phyloP scores from a whole-genome alignment of 2,329 filamentous ascomycete genomes.

The Hypoxylon sp. region DNA sequence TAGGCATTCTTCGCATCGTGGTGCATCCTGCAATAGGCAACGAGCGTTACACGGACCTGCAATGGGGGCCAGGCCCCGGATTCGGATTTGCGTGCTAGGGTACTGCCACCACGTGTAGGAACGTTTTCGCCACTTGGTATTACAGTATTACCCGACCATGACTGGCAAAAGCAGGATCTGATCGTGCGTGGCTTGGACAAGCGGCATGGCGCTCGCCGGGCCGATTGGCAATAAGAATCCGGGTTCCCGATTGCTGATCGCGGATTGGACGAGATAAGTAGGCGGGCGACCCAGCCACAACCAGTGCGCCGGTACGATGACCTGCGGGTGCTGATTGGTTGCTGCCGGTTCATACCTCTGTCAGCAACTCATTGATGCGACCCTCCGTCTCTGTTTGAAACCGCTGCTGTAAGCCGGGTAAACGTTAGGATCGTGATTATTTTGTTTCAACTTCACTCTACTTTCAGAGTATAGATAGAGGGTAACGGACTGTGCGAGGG shows the following conservation, averaged over 20 bases:
- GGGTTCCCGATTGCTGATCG: conserved; percentile 5
- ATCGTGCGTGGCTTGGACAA: conserved; percentile 27
- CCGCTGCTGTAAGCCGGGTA: neutral
- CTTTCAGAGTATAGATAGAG: neutral
- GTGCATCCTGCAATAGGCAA: conserved; percentile 7
- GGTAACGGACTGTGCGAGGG: neutral
- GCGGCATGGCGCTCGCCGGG: conserved; percentile 29
- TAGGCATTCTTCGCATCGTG: neutral
- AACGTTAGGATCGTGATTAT: neutral
- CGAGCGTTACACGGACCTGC: neutral
- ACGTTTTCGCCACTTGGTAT: conserved; percentile 5
- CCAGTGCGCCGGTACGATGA: conserved; percentile 5
- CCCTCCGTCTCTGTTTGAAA: neutral
- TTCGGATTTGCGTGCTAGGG: conserved; percentile 4
- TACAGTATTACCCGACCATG: conserved; percentile 16
- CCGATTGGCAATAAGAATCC: conserved; percentile 24
- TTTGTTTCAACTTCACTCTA: neutral
- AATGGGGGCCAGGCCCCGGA: conserved; percentile 12
- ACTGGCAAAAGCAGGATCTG: conserved; percentile 13
- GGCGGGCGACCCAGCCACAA: conserved; percentile 14
- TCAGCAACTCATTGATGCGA: neutral
- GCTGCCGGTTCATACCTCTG: neutral
- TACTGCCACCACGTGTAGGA: conserved; percentile 24
- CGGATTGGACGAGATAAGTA: conserved; percentile 2
- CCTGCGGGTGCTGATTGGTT: conserved; percentile 4